Conservation (phyloP, 192 early-diverging fungal genomes). For the Linnemannia elongata region DNA sequence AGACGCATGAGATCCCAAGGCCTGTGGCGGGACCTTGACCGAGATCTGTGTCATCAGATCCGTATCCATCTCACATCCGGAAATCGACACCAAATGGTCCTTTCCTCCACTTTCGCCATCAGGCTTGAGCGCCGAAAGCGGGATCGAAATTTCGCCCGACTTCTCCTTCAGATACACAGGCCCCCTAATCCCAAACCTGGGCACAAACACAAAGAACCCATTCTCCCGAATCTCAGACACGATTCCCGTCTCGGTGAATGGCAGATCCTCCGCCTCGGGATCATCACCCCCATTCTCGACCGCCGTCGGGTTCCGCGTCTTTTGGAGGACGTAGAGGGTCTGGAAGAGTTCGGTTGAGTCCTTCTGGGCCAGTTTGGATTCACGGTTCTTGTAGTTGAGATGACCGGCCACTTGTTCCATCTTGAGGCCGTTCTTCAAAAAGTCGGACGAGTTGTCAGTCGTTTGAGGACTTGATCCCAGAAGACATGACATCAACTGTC, state of each 20-base stretch:
- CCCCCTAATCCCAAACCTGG: constrained; percentile 77
- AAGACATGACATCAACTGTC: constrained; percentile 72
- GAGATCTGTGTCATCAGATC: constrained; percentile 65
- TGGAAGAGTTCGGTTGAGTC: constrained; percentile 88
- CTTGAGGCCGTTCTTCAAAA: constrained; percentile 54
- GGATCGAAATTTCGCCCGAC: constrained; percentile 65
- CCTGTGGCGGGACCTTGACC: constrained; percentile 49
- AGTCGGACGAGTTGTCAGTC: constrained; percentile 18
- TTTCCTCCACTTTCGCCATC: neutral
- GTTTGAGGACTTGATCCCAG: constrained; percentile 1
- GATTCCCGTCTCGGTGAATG: constrained; percentile 72
- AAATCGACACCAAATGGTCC: constrained; percentile 1
- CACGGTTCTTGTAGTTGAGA: constrained; percentile 79
- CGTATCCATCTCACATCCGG: constrained; percentile 55
- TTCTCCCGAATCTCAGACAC: constrained; percentile 81
- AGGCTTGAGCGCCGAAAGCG: constrained; percentile 71
- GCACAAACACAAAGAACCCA: constrained; percentile 73
- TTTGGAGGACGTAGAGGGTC: constrained; percentile 74
- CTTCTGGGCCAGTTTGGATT: constrained; percentile 82
- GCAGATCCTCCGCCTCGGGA: constrained; percentile 23
- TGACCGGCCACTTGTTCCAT: constrained; percentile 60
- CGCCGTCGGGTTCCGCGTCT: constrained; percentile 38
- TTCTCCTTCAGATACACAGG: constrained; percentile 78
- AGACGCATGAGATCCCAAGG: constrained; percentile 41
- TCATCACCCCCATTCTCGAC: neutral